phyloP scores from a whole-genome alignment of 2,329 filamentous ascomycete species.

The Aspergillus aculeatus region DNA sequence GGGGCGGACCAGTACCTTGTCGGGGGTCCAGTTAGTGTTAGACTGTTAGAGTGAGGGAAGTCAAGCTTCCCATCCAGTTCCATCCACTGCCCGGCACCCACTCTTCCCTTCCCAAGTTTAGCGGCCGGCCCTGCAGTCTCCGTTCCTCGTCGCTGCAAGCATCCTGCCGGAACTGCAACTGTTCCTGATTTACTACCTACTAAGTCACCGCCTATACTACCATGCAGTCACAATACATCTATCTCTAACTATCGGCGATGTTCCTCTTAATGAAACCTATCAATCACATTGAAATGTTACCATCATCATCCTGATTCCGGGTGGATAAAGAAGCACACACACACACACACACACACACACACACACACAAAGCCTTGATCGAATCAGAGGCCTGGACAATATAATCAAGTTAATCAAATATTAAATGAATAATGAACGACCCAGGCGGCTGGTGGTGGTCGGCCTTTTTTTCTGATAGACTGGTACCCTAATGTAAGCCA shows the following conservation, averaged over 20 bases:
- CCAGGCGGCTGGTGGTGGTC: not conserved
- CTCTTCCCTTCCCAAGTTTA: not conserved
- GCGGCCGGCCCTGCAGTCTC: not conserved
- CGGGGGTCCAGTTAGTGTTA: not conserved
- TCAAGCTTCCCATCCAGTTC: conserved; percentile 1
- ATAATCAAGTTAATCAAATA: not conserved
- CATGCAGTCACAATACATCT: no score
- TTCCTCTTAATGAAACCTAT: no score
- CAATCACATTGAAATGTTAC: no score
- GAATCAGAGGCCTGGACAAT: not conserved
- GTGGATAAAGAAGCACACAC: not conserved
- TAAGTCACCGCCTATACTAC: not conserved
- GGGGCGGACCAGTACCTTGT: not conserved
- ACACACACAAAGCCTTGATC: no score
- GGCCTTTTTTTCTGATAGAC: not conserved
- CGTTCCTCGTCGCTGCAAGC: not conserved
- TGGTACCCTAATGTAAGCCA: not conserved
- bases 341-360: no score
- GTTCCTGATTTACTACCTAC: not conserved
- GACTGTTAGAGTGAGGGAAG: not conserved
- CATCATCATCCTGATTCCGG: not conserved
- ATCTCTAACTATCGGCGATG: no score
- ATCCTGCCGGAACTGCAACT: not conserved
- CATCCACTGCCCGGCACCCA: not conserved
- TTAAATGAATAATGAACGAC: not conserved